Evolutionary conservation across 2,329 filamentous ascomycete species (phyloP).

Genomic region (Canariomyces notabilis): DNA sequence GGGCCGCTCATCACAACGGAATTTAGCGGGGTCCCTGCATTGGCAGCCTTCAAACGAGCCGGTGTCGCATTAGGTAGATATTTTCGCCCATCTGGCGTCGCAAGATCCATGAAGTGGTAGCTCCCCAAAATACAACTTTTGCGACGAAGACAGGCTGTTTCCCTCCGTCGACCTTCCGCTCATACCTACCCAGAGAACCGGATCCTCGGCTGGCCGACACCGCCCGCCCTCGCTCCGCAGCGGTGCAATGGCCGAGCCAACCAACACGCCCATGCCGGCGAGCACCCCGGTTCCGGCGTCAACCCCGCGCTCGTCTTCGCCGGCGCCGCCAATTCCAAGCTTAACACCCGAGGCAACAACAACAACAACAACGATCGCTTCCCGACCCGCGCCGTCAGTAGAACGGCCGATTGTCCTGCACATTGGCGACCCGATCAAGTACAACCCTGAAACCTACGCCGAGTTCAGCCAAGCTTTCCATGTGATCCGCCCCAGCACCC

Average conservation of each 20-base stretch:
- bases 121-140: not conserved
- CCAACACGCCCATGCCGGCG: constrained; percentile 28
- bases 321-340: constrained; percentile 24
- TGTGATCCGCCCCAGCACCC: constrained; percentile 45
- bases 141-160: no score
- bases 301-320: constrained; percentile 28
- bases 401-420: constrained; percentile 58
- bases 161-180: no score
- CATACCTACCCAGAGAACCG: not conserved
- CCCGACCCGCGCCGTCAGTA: constrained; percentile 4
- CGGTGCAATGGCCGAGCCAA: constrained; percentile 28
- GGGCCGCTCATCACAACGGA: constrained; percentile 17
- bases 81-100: not conserved
- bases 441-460: constrained; percentile 44
- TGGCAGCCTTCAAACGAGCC: constrained; percentile 6
- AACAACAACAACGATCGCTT: constrained; percentile 17
- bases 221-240: not conserved
- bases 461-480: constrained; percentile 41
- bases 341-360: constrained; percentile 24
- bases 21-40: constrained; percentile 14
- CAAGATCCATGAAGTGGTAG: no score
- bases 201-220: not conserved
- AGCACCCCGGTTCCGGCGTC: constrained; percentile 27
- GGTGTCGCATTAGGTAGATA: constrained; percentile 9
- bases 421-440: constrained; percentile 61